A percentile compares a stretch with the other conserved stretches of the same genome.
Conservation (phyloP, 495 filamentous ascomycete species). For the Lasiosphaeris hirsuta region DNA sequence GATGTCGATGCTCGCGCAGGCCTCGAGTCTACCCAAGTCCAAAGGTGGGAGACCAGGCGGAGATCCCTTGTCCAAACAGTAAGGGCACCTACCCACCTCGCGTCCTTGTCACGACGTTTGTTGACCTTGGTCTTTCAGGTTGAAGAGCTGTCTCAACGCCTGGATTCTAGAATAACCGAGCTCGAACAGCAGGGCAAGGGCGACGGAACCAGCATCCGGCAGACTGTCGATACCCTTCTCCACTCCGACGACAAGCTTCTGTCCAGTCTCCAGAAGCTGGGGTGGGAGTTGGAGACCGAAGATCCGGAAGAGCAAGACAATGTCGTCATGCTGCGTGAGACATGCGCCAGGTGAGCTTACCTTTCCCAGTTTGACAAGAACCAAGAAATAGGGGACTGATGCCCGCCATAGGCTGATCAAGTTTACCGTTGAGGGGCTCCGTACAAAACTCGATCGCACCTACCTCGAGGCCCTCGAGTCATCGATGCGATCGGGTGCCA, state of each 20-base stretch:
- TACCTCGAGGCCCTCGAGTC: conserved; percentile 41
- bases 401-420: conserved; percentile 39
- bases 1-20: conserved; percentile 26
- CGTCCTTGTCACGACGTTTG: conserved; percentile 1
- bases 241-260: conserved; percentile 47
- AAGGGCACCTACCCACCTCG: conserved; percentile 1
- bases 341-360: conserved; percentile 34
- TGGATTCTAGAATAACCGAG: conserved; percentile 38
- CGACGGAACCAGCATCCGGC: conserved; percentile 23
- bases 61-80: conserved; percentile 31
- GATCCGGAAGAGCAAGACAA: conserved; percentile 35
- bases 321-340: conserved; percentile 38
- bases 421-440: conserved; percentile 44
- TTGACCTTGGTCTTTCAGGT: conserved; percentile 23
- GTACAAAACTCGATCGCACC: conserved; percentile 44
- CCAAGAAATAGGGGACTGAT: conserved; percentile 14
- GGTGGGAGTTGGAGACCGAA: conserved; percentile 42
- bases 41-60: conserved; percentile 33
- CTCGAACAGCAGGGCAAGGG: conserved; percentile 35
- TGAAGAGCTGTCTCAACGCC: conserved; percentile 37
- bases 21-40: conserved; percentile 27
- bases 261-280: conserved; percentile 46
- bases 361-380: neutral
- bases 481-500: conserved; percentile 19
- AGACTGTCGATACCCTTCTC: conserved; percentile 37